Evolutionary conservation across 2,329 filamentous ascomycete genomes (phyloP).

Genomic region (Botryosphaeria dothidea): DNA sequence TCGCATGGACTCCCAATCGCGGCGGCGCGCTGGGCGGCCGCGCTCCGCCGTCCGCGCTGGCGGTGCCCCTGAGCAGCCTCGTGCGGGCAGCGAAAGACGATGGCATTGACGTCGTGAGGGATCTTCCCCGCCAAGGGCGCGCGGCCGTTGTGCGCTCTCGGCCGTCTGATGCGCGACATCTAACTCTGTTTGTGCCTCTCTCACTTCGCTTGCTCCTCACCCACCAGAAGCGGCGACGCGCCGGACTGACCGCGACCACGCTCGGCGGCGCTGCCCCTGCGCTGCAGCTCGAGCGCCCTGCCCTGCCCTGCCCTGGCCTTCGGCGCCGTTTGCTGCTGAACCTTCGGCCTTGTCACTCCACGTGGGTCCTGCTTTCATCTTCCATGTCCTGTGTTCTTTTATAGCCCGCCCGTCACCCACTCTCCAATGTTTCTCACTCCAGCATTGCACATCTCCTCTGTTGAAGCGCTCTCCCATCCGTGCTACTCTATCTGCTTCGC

Average conservation of each 20-base stretch:
- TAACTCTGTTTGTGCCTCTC: neutral
- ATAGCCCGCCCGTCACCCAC: constrained; percentile 12
- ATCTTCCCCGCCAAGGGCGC: neutral
- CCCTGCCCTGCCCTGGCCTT: neutral
- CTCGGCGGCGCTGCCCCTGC: constrained; percentile 1
- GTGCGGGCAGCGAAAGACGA: neutral
- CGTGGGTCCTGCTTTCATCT: constrained; percentile 16
- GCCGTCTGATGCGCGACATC: constrained; percentile 14
- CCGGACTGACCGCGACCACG: neutral
- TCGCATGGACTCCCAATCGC: neutral
- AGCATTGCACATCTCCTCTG: constrained; percentile 1
- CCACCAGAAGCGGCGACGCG: neutral
- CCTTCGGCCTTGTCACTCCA: constrained; percentile 8
- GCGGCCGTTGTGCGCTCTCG: constrained; percentile 5
- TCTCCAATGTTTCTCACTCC: neutral
- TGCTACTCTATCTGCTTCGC: constrained; percentile 15
- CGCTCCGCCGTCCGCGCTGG: no score
- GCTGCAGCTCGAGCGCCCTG: neutral
- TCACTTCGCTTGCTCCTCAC: neutral
- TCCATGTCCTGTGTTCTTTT: neutral
- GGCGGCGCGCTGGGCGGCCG: neutral
- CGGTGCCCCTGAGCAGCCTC: neutral
- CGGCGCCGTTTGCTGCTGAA: constrained; percentile 8
- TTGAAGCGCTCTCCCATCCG: neutral
- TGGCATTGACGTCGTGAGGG: neutral